Conservation (phyloP, 768 basidiomycete genomes). For the Podaxis sp. region DNA sequence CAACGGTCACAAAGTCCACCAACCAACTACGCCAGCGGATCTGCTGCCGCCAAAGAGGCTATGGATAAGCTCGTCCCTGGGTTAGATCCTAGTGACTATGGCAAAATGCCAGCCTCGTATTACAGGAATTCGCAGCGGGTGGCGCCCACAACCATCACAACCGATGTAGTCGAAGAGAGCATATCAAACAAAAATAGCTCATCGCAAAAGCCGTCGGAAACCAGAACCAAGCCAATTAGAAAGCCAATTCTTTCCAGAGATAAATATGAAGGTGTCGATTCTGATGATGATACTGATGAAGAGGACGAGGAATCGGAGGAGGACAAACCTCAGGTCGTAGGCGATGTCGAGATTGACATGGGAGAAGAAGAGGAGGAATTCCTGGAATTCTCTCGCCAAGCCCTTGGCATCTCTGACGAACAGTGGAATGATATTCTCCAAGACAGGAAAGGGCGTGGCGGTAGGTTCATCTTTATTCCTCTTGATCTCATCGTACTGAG, state of each 20-base stretch:
- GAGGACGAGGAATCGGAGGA: slow-evolving; percentile 71
- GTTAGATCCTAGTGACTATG: slow-evolving; percentile 83
- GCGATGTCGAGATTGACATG: slow-evolving; percentile 89
- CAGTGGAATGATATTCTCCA: slow-evolving; percentile 87
- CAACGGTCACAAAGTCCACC: slow-evolving; percentile 29
- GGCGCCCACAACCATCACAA: slow-evolving; percentile 43
- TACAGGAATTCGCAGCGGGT: slow-evolving; percentile 70
- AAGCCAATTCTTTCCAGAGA: slow-evolving; percentile 80
- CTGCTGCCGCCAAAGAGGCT: slow-evolving; percentile 27
- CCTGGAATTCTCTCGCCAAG: slow-evolving; percentile 90
- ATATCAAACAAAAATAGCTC: slow-evolving; percentile 11
- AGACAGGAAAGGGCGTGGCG: slow-evolving; percentile 78
- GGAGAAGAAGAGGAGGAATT: slow-evolving; percentile 93
- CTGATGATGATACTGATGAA: slow-evolving; percentile 83
- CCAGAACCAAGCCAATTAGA: slow-evolving; percentile 53
- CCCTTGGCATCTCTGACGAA: slow-evolving; percentile 84
- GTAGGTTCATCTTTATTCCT: slow-evolving; percentile 43
- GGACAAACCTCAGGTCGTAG: slow-evolving; percentile 80
- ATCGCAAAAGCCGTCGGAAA: slow-evolving; percentile 15
- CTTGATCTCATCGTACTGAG: background rate
- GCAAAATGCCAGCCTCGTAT: slow-evolving; percentile 76
- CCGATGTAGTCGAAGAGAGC: slow-evolving; percentile 37
- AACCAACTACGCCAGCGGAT: background rate
- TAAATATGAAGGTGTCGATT: slow-evolving; percentile 87
- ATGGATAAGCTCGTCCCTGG: slow-evolving; percentile 83